Base-by-base conservation (phyloP, 108 stramenopile genomes). In the Bacterosira constricta region DNA sequence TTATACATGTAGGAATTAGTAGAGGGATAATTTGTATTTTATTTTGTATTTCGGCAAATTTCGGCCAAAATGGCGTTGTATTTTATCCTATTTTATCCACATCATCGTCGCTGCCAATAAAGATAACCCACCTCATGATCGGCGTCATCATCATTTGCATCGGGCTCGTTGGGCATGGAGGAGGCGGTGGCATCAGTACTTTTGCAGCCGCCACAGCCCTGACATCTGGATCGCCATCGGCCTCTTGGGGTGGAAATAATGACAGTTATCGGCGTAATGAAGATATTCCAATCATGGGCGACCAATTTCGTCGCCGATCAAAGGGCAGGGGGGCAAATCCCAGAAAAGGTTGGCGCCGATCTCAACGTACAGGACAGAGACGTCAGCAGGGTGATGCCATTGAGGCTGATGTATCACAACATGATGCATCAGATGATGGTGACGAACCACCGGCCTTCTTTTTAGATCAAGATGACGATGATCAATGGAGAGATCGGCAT, bases 271-370 rank as follows among this genome's bases (percentile, higher is more conserved):
- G 27, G 42, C 37, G 17, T 60, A 54, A 56, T 36, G 67, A 44
- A 36, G 77, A 78, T 47, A 53, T 78, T 12, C 77, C 77, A 15
- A 76, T 76, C 36, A 59, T 76, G 23, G 44, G 49, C 30, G 75
- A 68, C 25, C 39, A 46, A 18, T 31, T 39, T 26, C 37, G 13
- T 1, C 36, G 13, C 0, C 46, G 20, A 36, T 18, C 21, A 51
- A 38, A 41, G 21, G 7, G 26, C 13, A 23, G 15, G 34, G 35
- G 36, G 32, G 50, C 60, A 47, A 38, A 35, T n/a, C 35, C 31
- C 18, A 51, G 10, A 31, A 27, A 2, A 15, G 25, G 39, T 32
- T 15, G 47, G 8, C 38, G 37, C 23, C 50, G 50, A 41, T 52
- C 50, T 18, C 31, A 18, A 27, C 31, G 44, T 13, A 58, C 6